Conservation (phyloP, 2,329 filamentous ascomycete genomes). For the Cladophialophora immunda region DNA sequence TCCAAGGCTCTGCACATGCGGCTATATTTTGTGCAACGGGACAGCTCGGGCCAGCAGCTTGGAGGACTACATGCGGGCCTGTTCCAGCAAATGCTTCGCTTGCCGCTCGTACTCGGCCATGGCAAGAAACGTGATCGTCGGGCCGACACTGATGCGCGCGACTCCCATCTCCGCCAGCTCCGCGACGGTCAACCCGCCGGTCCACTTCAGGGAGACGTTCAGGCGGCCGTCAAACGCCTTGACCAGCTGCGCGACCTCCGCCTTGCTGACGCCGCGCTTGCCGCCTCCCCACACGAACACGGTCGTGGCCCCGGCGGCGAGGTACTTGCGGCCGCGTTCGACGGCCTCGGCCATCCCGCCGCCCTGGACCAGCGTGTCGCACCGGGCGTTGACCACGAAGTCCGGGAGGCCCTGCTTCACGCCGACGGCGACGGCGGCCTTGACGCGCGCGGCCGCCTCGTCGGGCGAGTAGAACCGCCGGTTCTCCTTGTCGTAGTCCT, state of each 20-base stretch:
- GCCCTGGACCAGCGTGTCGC: conserved; percentile 59
- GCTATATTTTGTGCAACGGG: not conserved
- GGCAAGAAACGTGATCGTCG: conserved; percentile 42
- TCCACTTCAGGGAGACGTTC: conserved; percentile 55
- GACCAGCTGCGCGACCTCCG: conserved; percentile 59
- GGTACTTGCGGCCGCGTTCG: conserved; percentile 63
- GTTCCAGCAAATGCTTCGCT: conserved; percentile 19
- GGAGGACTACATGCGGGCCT: not conserved
- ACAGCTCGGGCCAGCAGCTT: not conserved
- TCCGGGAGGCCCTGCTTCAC: conserved; percentile 59
- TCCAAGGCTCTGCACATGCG: not conserved
- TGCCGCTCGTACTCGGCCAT: conserved; percentile 15
- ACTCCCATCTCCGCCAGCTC: conserved; percentile 61
- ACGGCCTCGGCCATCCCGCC: conserved; percentile 59
- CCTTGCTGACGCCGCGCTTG: conserved; percentile 53
- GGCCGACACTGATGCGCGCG: conserved; percentile 65
- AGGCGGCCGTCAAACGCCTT: conserved; percentile 60
- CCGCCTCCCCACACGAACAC: conserved; percentile 69
- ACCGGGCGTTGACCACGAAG: conserved; percentile 67
- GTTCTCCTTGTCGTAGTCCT: conserved; percentile 58
- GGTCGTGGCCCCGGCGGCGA: conserved; percentile 66
- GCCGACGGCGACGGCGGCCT: conserved; percentile 54
- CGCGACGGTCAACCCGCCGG: conserved; percentile 53
- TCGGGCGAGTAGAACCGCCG: conserved; percentile 50
- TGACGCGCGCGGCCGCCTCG: conserved; percentile 60